Base-by-base conservation (phyloP, 2,329 filamentous ascomycete genomes). In the Domatiomyces globalis region DNA sequence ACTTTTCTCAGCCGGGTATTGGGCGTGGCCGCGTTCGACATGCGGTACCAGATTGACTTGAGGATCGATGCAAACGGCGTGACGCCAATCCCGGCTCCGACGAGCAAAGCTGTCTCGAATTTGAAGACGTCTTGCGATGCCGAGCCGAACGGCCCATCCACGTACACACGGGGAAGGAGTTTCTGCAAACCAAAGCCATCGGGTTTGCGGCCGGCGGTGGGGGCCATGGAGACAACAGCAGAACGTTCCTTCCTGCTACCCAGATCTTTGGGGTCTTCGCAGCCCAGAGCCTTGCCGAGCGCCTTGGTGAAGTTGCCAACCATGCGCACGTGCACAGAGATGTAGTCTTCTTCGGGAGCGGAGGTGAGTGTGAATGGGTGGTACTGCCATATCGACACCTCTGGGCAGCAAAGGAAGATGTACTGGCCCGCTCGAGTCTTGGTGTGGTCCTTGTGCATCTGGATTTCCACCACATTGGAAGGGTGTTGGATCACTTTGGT, bases 31-130 rank as follows among this genome's bases (percentile, higher is more conserved):
- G 87, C 89, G 25, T 49, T 54, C 50, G 56, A 59, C 83, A 90
- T 88, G 48, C 86, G 80, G 73, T 92, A 94, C 87, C 87, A 94
- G 69, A 94, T 90, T 49, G 84, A 88, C 74, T 94, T 94, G 63
- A 76, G 64, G 47, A 76, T 74, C 27, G 70, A 73, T 12, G 73
- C 73, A 59, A 75, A 76, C 5, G 72, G 71, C 9, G 73, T 75
- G 3, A 75, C 72, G 58, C 72, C 72, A 51, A 74, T 74, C 62
- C 73, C 73, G 1, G 71, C 71, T 56, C 72, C 73, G 22, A 73
- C 70, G 4, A 76, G 65, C 5, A 75, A 64, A 1, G 73, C 72
- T 43, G 75, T 67, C 59, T 76, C 73, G 55, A 74, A 75, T 55
- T 75, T 67, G 57, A 92, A 92, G 45, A 94, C 86, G 61, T 92